Conservation (phyloP, 1,284 basidiomycete genomes). For the Ceratobasidium sp. region DNA sequence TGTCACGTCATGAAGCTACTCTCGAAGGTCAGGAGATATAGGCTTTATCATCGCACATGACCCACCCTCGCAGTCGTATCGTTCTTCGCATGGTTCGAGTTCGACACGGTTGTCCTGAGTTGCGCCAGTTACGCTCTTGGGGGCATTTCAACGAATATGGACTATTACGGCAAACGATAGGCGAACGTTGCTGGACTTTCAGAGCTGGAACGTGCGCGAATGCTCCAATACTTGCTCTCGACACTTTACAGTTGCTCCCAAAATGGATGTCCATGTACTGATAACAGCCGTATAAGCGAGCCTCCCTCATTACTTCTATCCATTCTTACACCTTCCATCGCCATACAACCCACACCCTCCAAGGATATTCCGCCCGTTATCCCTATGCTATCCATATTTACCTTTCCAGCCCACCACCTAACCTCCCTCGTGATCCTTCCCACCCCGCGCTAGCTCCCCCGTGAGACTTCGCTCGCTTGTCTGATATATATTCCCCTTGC, state of each 20-base stretch:
- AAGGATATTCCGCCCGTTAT: constrained; percentile 24
- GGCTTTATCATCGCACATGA: constrained; percentile 30
- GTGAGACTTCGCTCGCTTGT: background rate
- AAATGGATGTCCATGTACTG: background rate
- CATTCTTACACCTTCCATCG: constrained; percentile 1
- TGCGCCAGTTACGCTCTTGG: background rate
- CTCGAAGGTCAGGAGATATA: background rate
- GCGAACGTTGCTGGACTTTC: background rate
- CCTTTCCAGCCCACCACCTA: background rate
- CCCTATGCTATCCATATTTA: background rate
- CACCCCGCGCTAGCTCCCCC: background rate
- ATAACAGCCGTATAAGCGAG: constrained; percentile 26
- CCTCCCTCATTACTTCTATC: background rate
- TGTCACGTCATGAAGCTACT: constrained; percentile 3
- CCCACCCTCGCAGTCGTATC: background rate
- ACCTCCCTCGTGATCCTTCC: background rate
- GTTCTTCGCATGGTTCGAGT: background rate
- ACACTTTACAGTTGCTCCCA: background rate
- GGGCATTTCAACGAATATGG: background rate
- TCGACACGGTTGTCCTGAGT: background rate
- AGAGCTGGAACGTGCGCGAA: background rate
- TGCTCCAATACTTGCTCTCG: too few relatives aligned
- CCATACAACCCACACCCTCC: background rate
- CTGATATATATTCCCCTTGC: background rate
- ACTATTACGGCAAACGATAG: background rate